Evolutionary conservation across 352 stramenopile species (phyloP).

Genomic region (Pythium aquatile): DNA sequence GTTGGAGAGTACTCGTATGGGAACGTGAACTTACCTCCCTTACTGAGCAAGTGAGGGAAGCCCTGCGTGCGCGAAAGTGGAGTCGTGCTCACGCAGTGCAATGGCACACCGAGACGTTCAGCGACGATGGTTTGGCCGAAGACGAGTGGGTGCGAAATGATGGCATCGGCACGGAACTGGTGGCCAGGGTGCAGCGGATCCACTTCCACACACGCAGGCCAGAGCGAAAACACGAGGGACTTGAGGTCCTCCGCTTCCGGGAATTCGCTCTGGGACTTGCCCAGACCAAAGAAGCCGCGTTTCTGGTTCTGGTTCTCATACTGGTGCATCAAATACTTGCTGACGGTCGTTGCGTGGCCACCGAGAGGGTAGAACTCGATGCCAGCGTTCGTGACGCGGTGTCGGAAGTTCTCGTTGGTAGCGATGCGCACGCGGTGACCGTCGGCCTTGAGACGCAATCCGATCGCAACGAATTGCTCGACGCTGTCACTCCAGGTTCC

Average conservation of each 20-base stretch:
- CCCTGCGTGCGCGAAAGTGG: constrained; percentile 54
- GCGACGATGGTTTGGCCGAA: constrained; percentile 64
- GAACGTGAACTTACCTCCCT: constrained; percentile 28
- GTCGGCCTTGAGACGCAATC: constrained; percentile 60
- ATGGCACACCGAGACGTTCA: constrained; percentile 66
- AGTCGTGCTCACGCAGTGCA: constrained; percentile 62
- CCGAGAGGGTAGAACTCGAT: constrained; percentile 74
- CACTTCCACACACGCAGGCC: constrained; percentile 48
- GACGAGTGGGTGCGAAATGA: constrained; percentile 62
- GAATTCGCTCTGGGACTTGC: constrained; percentile 37
- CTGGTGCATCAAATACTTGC: constrained; percentile 47
- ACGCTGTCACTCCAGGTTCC: constrained; percentile 72
- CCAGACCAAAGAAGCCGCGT: constrained; percentile 30
- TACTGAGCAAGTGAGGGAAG: constrained; percentile 55
- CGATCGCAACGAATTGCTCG: constrained; percentile 75
- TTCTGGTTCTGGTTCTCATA: constrained; percentile 38
- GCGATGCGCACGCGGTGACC: constrained; percentile 91
- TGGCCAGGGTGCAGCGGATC: constrained; percentile 41
- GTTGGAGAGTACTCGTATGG: constrained; percentile 45
- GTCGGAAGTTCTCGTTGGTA: constrained; percentile 73
- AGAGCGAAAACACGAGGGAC: constrained; percentile 58
- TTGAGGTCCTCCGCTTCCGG: constrained; percentile 45
- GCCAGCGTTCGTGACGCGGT: constrained; percentile 54
- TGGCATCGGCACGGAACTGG: constrained; percentile 65
- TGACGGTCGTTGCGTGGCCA: constrained; percentile 43